Evolutionary conservation across 1,284 basidiomycete genomes (phyloP).

Genomic region (Trametes versicolor): DNA sequence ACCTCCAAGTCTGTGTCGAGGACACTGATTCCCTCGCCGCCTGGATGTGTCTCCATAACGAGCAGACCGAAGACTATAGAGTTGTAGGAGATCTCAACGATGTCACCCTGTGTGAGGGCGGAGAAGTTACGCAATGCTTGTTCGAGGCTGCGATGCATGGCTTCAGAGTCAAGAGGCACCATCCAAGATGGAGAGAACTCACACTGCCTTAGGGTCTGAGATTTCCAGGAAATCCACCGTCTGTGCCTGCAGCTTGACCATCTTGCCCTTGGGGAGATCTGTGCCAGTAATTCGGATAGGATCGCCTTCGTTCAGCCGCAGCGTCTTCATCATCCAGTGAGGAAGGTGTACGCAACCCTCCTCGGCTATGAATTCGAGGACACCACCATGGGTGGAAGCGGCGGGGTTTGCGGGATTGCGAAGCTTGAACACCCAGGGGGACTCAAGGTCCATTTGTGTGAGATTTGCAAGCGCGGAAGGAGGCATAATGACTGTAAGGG

Average conservation of each 20-base stretch:
- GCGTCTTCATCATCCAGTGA: conserved; percentile 99
- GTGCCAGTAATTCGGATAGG: conserved; percentile 92
- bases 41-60: conserved; percentile 94
- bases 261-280: conserved; percentile 91
- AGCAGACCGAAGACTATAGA: conserved; percentile 94
- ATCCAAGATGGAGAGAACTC: conserved; percentile 45
- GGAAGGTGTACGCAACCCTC: conserved; percentile 97
- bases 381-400: conserved; percentile 94
- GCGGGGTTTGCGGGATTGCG: conserved; percentile 90
- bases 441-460: conserved; percentile 89
- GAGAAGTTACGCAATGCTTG: conserved; percentile 95
- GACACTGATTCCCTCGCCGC: conserved; percentile 89
- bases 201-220: conserved; percentile 97
- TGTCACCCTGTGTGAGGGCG: conserved; percentile 89
- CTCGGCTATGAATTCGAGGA: conserved; percentile 98
- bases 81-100: conserved; percentile 93
- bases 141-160: conserved; percentile 75
- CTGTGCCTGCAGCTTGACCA: conserved; percentile 98
- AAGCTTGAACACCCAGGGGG: conserved; percentile 97
- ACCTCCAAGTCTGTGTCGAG: conserved; percentile 97
- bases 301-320: conserved; percentile 94
- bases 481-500: conserved; percentile 91
- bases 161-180: background rate
- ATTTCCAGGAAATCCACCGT: conserved; percentile 95
- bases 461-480: conserved; percentile 92